Evolutionary conservation across 805 yeast genomes (phyloP).

Genomic region (Metschnikowia peoriensis): DNA sequence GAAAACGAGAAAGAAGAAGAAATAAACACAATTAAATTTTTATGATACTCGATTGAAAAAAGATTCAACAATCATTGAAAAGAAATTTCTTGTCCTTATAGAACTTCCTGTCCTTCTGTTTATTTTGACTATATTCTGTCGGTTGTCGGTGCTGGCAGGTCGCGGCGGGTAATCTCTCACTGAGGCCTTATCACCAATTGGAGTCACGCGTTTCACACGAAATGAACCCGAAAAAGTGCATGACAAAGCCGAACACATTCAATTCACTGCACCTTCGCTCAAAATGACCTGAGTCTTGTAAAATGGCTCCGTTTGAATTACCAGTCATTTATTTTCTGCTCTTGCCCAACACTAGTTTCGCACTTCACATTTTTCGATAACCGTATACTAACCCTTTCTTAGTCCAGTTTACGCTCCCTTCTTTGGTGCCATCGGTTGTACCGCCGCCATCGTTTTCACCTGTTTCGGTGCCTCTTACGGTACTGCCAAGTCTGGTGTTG

Average conservation of each 20-base stretch:
- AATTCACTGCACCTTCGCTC: too few species aligned
- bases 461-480: constrained; percentile 99
- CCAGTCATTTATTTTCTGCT: too few species aligned
- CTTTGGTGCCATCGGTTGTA: constrained; percentile 99
- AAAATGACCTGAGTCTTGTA: too few species aligned
- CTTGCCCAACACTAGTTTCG: too few species aligned
- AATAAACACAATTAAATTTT: too few species aligned
- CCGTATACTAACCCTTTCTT: constrained; percentile 7
- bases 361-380: not conserved
- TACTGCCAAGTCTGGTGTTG: constrained; percentile 98
- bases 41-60: too few species aligned
- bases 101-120: too few species aligned
- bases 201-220: not conserved
- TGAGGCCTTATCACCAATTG: not conserved
- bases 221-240: not conserved
- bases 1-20: too few species aligned
- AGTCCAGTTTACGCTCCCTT: constrained; percentile 61
- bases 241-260: too few species aligned
- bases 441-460: constrained; percentile 98
- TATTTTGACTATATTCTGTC: not conserved
- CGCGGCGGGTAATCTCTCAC: not conserved
- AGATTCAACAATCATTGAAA: too few species aligned
- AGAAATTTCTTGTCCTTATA: too few species aligned
- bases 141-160: not conserved
- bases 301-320: too few species aligned